These are phyloP conservation scores for Linum tenue DNA, from an alignment of 345 rosid species.

Conservation along the genomic window DNA sequence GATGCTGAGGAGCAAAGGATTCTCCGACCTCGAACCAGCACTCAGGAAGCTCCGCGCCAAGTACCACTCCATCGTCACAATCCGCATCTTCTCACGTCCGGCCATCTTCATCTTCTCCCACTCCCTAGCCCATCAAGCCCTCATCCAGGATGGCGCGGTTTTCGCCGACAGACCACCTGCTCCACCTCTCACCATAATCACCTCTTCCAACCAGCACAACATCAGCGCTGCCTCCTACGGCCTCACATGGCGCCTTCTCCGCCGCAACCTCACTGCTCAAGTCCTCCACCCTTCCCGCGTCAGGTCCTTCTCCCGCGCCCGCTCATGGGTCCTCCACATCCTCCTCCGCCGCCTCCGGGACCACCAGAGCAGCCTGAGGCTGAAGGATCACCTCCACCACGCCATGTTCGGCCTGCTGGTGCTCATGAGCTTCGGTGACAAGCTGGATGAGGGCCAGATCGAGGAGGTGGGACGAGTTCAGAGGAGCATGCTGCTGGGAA, in stretches of 20 bases:
- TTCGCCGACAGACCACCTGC: neutral
- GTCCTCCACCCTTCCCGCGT: conserved; percentile 3
- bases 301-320: neutral
- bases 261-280: neutral
- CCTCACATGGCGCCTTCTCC: conserved; percentile 1
- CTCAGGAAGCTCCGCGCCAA: neutral
- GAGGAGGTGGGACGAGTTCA: neutral
- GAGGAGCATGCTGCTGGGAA: neutral
- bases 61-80: neutral
- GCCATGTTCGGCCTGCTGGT: neutral
- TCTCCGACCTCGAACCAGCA: too few species aligned
- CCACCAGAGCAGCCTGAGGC: neutral
- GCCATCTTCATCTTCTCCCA: neutral
- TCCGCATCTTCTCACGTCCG: neutral
- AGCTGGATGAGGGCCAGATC: neutral
- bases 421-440: neutral
- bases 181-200: neutral
- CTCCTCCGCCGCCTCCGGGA: neutral
- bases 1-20: too few species aligned
- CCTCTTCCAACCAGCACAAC: neutral
- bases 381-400: neutral
- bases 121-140: neutral
- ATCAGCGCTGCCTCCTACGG: neutral
- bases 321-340: neutral
- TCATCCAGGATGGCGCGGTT: neutral